Base-by-base conservation (phyloP, 768 basidiomycete genomes). In the Termitomyces sp. region DNA sequence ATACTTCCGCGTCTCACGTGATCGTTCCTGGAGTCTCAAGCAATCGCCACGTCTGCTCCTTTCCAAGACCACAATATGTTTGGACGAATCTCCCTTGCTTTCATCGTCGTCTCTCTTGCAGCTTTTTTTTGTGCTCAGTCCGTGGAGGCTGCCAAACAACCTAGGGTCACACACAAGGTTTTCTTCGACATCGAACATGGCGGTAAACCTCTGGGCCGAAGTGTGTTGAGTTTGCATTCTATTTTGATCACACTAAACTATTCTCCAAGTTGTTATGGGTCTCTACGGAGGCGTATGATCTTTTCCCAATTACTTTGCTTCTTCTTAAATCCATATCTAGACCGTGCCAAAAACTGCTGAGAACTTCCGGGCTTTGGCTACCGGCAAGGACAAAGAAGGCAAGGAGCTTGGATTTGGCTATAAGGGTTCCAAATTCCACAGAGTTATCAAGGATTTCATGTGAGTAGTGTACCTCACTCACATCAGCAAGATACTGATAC, bases 111-210 rank as follows among this genome's bases (percentile, higher is more conserved):
- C 45, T 80, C 87, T 28, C 53, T 91, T 56, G 83, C 81, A 10
- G 85, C 88, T 0, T 75, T 90, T 66, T 85, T 92, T 74, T 88
- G 84, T 65, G 82, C 80, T 4, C 82, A 85, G 68, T 80, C 83
- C 33, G 91, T 75, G 9, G 88, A 94, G 62, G 93, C 93, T 13
- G 82, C 84, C 33, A 95, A 92, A 66, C 87, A 89, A 16, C 96
- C 96, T 15, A 86, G 81, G 74, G 87, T 98, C 66, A 97, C 96
- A 47, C 77, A 90, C 82, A 93, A 89, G 74, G 88, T 97, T 64
- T 97, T 86, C 79, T 97, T 98, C 69, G 94, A 97, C 72, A 87
- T 98, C 57, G 86, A 88, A 65, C 95, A 97, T 73, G 96, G 96
- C 29, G 94, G 89, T 72, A 78, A 89, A 72, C 79, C 86, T 51